A percentile compares a stretch with the other conserved stretches of the same genome.
Evolutionary conservation across 2,329 filamentous ascomycete genomes (phyloP).

Genomic region (Cladosporium oxysporum): DNA sequence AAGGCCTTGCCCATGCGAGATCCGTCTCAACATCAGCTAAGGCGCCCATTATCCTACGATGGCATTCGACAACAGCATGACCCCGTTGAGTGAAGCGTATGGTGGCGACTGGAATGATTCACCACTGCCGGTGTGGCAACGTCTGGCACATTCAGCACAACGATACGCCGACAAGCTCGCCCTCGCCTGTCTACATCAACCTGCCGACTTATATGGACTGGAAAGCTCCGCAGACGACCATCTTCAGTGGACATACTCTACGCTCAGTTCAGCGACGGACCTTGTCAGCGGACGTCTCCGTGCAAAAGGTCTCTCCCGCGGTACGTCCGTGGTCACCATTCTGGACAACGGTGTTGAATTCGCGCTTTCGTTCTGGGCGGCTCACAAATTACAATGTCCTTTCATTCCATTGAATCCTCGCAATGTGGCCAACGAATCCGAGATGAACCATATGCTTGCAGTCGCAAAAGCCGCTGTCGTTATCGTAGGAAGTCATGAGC

Average conservation of each 20-base stretch:
- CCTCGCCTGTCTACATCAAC: background rate
- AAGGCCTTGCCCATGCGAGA: too few species aligned
- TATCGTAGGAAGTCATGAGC: background rate
- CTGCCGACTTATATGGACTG: background rate
- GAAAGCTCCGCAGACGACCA: background rate
- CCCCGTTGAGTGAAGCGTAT: background rate
- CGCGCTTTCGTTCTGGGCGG: constrained; percentile 14
- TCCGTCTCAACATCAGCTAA: too few species aligned
- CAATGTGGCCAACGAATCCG: constrained; percentile 15
- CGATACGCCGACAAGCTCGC: background rate
- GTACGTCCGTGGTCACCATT: background rate
- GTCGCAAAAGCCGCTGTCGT: background rate
- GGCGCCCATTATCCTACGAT: background rate
- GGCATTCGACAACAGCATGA: background rate
- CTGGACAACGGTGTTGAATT: constrained; percentile 20
- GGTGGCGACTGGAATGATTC: background rate
- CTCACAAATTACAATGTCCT: constrained; percentile 19
- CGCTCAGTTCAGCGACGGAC: background rate
- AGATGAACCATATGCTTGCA: constrained; percentile 19
- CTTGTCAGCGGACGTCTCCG: background rate
- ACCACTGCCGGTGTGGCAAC: background rate
- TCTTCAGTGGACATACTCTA: background rate
- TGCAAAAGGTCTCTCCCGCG: background rate
- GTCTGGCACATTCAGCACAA: background rate
- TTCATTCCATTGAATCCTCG: constrained; percentile 22